Evolutionary conservation across 495 filamentous ascomycete species (phyloP).

Genomic region (Entonaema liquescens): DNA sequence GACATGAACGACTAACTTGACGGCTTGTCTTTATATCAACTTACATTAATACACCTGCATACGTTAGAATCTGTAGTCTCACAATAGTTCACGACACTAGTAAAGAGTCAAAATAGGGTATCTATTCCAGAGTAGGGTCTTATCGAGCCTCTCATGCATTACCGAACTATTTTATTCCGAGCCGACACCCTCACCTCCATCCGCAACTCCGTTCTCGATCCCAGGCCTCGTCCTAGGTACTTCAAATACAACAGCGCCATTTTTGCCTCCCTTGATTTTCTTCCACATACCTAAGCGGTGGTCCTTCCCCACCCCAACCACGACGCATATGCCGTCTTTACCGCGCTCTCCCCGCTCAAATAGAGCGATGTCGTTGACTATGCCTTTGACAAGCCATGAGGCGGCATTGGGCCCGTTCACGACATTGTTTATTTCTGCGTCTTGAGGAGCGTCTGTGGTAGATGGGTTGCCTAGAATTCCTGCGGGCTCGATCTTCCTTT

Average conservation of each 20-base stretch:
- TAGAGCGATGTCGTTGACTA: conserved; percentile 85
- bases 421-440: conserved; percentile 15
- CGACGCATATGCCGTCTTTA: conserved; percentile 78
- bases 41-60: no score
- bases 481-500: conserved; percentile 75
- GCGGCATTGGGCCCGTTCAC: conserved; percentile 16
- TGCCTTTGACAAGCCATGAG: conserved; percentile 64
- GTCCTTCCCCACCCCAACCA: conserved; percentile 86
- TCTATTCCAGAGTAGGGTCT: conserved; percentile 36
- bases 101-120: conserved; percentile 35
- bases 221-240: conserved; percentile 62
- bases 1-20: no score
- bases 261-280: conserved; percentile 67
- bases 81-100: background rate
- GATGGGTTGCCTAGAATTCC: conserved; percentile 66
- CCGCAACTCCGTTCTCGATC: conserved; percentile 38
- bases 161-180: conserved; percentile 15
- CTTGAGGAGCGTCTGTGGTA: background rate
- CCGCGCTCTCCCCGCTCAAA: conserved; percentile 78
- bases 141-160: conserved; percentile 19
- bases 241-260: conserved; percentile 82
- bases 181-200: background rate
- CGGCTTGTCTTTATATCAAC: no score
- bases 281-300: conserved; percentile 82
- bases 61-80: background rate